Evolutionary conservation across 148 eudicot genomes (phyloP), one percentile per base, ranked within the genome.

Genomic region (Diospyros kaki): DNA sequence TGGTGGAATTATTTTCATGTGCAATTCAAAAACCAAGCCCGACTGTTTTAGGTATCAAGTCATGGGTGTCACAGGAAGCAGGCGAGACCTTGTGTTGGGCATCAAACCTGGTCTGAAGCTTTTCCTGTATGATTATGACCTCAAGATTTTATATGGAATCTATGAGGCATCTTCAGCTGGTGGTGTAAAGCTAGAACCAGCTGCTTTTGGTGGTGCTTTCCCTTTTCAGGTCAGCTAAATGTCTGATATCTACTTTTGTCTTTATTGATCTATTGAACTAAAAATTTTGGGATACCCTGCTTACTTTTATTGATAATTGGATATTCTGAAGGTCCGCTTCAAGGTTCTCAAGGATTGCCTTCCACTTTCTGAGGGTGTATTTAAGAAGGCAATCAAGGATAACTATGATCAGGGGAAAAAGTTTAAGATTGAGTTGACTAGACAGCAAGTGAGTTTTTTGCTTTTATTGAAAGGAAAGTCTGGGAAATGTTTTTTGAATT

Each of bases 1-100:
- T 76, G 89, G 86, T 74, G 94, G 87, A 73, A n/a, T 87, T 72
- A 86, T 87, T 77, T 93, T 91, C 82, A 90, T 93, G 98, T 93
- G 98, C 81, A 93, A 72, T 77, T 51, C 82, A 51, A 93, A 84
- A 81, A 93, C 98, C 17, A 93, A 93, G 75, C 82, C 91, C 41
- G 98, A 93, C 79, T 93, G 98, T 81, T 89, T 86, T 56, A 77
- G 69, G 2, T 90, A 89, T 80, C 83, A 78, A 38, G 63, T 93
- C 67, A 86, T 93, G 93, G 98, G 90, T 64, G 76, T 92, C 50
- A 77, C 92, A 55, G 58, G 75, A 12, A 76, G 70, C 52, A 82
- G 83, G 78, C 78, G 82, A 75, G 96, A 90, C 65, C 73, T 76
- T 82, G 93, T 93, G 63, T 77, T 85, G 82, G 81, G 81, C 73